Evolutionary conservation across 257 asterid species (phyloP).

Genomic region (Coffea eugenioides): DNA sequence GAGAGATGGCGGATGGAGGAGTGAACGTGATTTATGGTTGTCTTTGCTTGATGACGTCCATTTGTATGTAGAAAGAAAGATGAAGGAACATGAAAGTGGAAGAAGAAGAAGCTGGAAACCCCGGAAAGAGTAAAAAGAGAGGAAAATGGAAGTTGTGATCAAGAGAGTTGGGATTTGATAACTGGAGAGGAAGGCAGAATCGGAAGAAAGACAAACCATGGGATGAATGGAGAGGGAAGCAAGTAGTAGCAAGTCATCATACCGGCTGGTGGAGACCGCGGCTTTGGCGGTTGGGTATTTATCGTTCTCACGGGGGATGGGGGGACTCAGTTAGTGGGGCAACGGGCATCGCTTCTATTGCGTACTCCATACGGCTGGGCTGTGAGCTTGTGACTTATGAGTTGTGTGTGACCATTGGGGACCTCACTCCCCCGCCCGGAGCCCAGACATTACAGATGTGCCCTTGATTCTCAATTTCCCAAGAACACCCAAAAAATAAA

Average conservation of each 20-base stretch:
- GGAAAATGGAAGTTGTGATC: not conserved
- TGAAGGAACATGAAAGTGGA: too few relatives aligned
- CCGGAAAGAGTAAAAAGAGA: too few relatives aligned
- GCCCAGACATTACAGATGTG: constrained; percentile 8
- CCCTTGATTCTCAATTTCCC: not conserved
- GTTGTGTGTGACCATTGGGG: too few relatives aligned
- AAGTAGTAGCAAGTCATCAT: too few relatives aligned
- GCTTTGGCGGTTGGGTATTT: constrained; percentile 61
- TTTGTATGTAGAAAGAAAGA: not conserved
- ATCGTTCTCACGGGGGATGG: constrained; percentile 60
- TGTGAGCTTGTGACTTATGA: not conserved
- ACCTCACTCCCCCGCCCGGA: constrained; percentile 24
- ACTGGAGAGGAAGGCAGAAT: not conserved
- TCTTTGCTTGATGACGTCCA: not conserved
- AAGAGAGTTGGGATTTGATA: not conserved
- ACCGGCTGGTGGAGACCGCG: constrained; percentile 45
- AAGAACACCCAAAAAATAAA: too few relatives aligned
- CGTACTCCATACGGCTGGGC: constrained; percentile 32
- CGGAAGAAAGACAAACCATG: too few relatives aligned
- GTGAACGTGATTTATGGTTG: not conserved
- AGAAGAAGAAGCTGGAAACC: not conserved
- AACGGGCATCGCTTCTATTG: constrained; percentile 2
- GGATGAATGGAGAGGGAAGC: not conserved
- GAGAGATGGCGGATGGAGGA: not conserved
- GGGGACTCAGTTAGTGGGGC: too few relatives aligned